Evolutionary conservation across 495 filamentous ascomycete species (phyloP), one percentile per base, ranked within the genome.

Genomic region (Patellaria atrata): DNA sequence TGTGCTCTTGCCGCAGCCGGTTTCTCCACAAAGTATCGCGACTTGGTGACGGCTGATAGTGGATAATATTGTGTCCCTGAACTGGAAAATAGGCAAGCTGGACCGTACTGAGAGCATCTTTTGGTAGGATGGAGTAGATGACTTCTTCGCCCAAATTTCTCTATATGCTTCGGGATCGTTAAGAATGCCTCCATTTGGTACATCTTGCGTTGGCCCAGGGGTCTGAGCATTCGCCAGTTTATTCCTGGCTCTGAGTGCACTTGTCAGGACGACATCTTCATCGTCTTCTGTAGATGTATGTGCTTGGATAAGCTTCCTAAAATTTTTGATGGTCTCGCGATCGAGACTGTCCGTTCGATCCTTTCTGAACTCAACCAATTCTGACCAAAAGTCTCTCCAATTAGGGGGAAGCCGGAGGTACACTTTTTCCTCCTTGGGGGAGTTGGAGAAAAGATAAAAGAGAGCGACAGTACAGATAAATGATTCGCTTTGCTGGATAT

Each of bases 1-100:
- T 0, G 89, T 97, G 59, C 84, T 93, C 63, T 97, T 97, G 35
- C 89, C 89, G 58, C 75, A 94, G 49, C 89, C 89, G 10, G 89
- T 97, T 58, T 96, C 89, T 45, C 87, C 87, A 50, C 84, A 93
- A 21, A 94, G 68, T 35, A 96, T 93, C 5, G 87, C 68, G 4
- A 87, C 76, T 50, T 82, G 89, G 40, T 92, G 65, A 4, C 56
- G 56, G 26, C 81, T 75, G 22, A 94, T 74, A 1, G 79, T 64
- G 18, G 65, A 56, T 5, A 96, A 62, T 18, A 91, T 78, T 10
- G 81, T 68, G 9, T 79, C 60, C 40, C 75, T 77, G 55, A 85
- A 93, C 22, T 68, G 65, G 77, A 82, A 94, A 57, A 97, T 92
- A 3, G 89, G 89, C 15, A 97, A 64, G 35, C 72, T 75, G 59